Evolutionary conservation across 106 monocot species (phyloP).

Genomic region (Posidonia australis): DNA sequence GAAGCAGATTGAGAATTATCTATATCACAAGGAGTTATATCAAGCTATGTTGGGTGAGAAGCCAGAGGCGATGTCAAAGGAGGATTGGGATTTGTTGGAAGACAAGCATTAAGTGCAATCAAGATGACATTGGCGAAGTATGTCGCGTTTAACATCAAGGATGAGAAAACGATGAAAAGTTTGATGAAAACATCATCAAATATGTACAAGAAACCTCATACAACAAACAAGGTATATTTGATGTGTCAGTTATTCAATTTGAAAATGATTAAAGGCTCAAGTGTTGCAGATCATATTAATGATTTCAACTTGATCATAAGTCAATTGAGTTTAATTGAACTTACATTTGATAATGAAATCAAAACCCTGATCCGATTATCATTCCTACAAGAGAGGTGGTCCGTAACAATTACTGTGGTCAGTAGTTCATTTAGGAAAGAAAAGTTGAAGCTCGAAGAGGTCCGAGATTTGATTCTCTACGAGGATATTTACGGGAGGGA

Average conservation of each 20-base stretch:
- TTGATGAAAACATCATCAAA: not conserved
- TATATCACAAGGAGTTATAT: not conserved
- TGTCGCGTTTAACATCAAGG: not conserved
- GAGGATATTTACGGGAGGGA: constrained; percentile 5
- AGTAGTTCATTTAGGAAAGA: not conserved
- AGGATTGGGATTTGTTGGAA: not conserved
- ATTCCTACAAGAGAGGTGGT: not conserved
- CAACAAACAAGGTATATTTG: constrained; percentile 6
- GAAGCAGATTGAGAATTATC: not conserved
- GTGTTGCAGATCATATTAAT: not conserved
- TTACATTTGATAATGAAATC: not conserved
- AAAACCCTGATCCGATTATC: not conserved
- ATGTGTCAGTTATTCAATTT: constrained; percentile 1
- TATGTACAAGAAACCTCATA: constrained; percentile 5
- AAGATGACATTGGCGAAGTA: not conserved
- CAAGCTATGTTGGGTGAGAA: not conserved
- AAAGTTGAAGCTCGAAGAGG: constrained; percentile 3
- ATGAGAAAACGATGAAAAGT: not conserved
- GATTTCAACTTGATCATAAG: not conserved
- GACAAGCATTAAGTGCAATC: not conserved
- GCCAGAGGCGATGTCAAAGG: not conserved
- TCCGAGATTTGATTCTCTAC: not conserved
- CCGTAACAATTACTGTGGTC: not conserved
- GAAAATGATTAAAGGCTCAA: not conserved
- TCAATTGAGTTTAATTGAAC: not conserved